phyloP scores from a whole-genome alignment of 495 filamentous ascomycete genomes.

The Podospora fimiseda region DNA sequence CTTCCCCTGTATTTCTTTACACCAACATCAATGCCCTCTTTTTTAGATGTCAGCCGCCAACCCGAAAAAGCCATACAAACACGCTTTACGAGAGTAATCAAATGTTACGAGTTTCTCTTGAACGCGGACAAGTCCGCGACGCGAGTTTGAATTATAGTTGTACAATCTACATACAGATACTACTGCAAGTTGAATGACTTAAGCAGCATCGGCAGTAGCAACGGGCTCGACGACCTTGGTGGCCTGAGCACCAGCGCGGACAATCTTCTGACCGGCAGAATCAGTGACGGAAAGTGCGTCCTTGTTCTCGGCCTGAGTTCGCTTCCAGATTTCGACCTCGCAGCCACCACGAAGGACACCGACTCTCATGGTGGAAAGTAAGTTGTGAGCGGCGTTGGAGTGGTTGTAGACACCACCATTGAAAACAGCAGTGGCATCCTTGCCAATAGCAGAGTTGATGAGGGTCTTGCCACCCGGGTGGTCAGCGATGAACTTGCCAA shows the following conservation, averaged over 20 bases:
- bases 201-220: slow-evolving; percentile 69
- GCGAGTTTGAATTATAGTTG: background rate
- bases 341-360: slow-evolving; percentile 94
- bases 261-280: slow-evolving; percentile 70
- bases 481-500: slow-evolving; percentile 89
- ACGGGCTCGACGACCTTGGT: slow-evolving; percentile 75
- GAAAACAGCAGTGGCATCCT: slow-evolving; percentile 98
- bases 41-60: no score
- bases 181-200: slow-evolving; percentile 9
- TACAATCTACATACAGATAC: background rate
- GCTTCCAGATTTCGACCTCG: slow-evolving; percentile 99
- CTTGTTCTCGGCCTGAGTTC: slow-evolving; percentile 83
- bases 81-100: no score
- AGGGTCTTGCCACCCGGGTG: slow-evolving; percentile 96
- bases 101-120: no score
- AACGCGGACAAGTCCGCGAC: no score
- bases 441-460: slow-evolving; percentile 87
- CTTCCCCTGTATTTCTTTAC: no score
- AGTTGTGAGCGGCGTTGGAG: slow-evolving; percentile 96
- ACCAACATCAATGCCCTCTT: no score
- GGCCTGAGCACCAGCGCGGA: slow-evolving; percentile 84
- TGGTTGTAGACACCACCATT: slow-evolving; percentile 98
- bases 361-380: slow-evolving; percentile 92
- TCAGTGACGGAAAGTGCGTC: slow-evolving; percentile 75
- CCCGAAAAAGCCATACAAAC: no score